Evolutionary conservation across 495 filamentous ascomycete species (phyloP).

Genomic region (Darksidea phi): DNA sequence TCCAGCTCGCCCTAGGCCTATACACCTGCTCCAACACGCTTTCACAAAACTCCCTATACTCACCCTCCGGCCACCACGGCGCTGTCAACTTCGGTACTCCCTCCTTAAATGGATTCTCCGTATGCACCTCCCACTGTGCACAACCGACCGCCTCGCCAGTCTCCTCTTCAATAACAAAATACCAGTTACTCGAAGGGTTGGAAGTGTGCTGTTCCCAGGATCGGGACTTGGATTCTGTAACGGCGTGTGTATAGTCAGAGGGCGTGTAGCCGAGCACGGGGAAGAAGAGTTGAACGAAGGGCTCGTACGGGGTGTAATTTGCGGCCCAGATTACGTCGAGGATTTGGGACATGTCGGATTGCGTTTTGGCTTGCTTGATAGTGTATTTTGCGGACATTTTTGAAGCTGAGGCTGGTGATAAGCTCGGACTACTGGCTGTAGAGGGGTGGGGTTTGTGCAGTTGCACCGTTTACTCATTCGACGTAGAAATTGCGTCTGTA

Average conservation of each 20-base stretch:
- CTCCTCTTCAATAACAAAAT: slow-evolving; percentile 14
- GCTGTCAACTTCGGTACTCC: slow-evolving; percentile 6
- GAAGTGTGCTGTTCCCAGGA: slow-evolving; percentile 15
- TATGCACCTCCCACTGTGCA: slow-evolving; percentile 16
- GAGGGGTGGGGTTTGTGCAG: no score
- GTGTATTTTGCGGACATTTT: background rate
- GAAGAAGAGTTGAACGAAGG: slow-evolving; percentile 24
- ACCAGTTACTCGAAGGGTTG: slow-evolving; percentile 26
- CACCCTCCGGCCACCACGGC: slow-evolving; percentile 28
- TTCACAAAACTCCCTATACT: slow-evolving; percentile 23
- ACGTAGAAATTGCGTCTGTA: no score
- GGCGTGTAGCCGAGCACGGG: slow-evolving; percentile 9
- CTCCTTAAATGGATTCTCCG: slow-evolving; percentile 20
- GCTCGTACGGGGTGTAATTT: slow-evolving; percentile 28
- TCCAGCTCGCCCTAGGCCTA: slow-evolving; percentile 14
- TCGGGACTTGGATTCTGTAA: slow-evolving; percentile 19
- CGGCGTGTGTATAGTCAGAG: slow-evolving; percentile 7
- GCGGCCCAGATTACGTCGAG: slow-evolving; percentile 27
- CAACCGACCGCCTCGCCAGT: slow-evolving; percentile 13
- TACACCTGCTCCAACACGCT: slow-evolving; percentile 20
- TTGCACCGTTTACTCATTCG: no score
- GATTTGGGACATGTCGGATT: slow-evolving; percentile 14
- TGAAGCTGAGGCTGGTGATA: no score
- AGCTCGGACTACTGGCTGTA: no score
- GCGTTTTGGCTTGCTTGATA: slow-evolving; percentile 12